Percentiles rank a stretch among this genome's conserved stretches.
These are phyloP conservation scores for Penicillium sp. DNA, from an alignment of 2,329 filamentous ascomycete genomes.

Conservation along the genomic window DNA sequence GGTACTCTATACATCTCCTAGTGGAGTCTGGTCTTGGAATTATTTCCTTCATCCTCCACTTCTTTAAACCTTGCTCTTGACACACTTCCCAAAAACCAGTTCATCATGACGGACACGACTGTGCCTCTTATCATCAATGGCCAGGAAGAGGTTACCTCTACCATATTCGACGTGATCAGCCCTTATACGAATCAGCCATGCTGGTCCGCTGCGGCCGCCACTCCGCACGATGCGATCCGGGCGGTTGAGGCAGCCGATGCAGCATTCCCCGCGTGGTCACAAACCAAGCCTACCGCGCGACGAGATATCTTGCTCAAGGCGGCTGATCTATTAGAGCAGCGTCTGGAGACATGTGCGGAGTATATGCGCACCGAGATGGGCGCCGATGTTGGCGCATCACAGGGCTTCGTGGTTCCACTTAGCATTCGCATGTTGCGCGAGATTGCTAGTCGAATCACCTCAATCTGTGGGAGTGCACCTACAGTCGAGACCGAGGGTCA, in stretches of 20 bases:
- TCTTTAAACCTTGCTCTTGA: too few species aligned
- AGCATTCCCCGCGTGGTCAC: constrained; percentile 63
- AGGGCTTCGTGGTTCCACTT: constrained; percentile 29
- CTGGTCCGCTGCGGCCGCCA: constrained; percentile 51
- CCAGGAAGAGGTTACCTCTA: constrained; percentile 26
- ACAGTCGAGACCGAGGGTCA: constrained; percentile 46
- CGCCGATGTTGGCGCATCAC: constrained; percentile 34
- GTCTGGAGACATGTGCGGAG: constrained; percentile 48
- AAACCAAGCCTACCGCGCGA: constrained; percentile 54
- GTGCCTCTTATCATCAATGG: constrained; percentile 39
- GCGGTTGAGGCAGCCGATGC: constrained; percentile 55
- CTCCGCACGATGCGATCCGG: constrained; percentile 36
- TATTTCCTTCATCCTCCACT: too few species aligned
- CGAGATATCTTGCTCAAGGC: constrained; percentile 66
- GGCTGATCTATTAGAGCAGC: constrained; percentile 49
- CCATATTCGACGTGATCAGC: constrained; percentile 46
- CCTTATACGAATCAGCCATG: constrained; percentile 50
- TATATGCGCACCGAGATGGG: constrained; percentile 57
- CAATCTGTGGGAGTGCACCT: constrained; percentile 47
- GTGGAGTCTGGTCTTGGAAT: too few species aligned
- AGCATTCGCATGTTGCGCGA: constrained; percentile 43
- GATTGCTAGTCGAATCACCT: constrained; percentile 45
- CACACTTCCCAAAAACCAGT: background rate
- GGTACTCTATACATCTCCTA: too few species aligned
- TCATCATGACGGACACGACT: constrained; percentile 12